A percentile compares a stretch with the other conserved stretches of the same genome.
phyloP scores from a whole-genome alignment of 805 yeast species.

The Martiniozyma abietophila region DNA sequence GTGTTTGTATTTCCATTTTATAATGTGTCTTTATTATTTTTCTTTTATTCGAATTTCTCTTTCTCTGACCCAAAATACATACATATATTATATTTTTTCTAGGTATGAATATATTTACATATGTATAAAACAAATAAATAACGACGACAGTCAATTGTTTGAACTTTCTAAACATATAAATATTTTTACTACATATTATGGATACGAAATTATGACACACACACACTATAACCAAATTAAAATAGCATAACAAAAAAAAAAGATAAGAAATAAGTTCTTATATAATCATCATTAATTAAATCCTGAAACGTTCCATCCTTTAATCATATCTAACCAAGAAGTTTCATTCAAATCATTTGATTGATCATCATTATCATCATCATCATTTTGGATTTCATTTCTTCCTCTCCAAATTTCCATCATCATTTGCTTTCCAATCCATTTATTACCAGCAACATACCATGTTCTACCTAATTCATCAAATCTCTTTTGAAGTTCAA shows the following conservation, averaged over 20 bases:
- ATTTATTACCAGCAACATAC: slow-evolving; percentile 31
- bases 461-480: slow-evolving; percentile 27
- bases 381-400: slow-evolving; percentile 12
- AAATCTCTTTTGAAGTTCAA: slow-evolving; percentile 24
- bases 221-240: too few relatives aligned
- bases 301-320: slow-evolving; percentile 41
- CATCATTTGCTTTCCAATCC: slow-evolving; percentile 48
- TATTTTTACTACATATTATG: background rate
- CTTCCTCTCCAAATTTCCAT: slow-evolving; percentile 42
- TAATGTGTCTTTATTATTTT: too few relatives aligned
- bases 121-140: background rate
- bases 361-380: slow-evolving; percentile 16
- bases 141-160: background rate
- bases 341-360: slow-evolving; percentile 20
- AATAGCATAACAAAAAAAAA: background rate
- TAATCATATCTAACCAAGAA: slow-evolving; percentile 45
- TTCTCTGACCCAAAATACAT: background rate
- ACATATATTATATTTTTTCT: too few relatives aligned
- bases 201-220: too few relatives aligned
- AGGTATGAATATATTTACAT: background rate
- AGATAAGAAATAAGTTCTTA: background rate
- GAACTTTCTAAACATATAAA: background rate
- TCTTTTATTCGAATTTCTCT: background rate
- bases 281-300: slow-evolving; percentile 17
- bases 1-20: background rate